A percentile compares a stretch with the other conserved stretches of the same genome.
These are phyloP conservation scores for Biancaea sappan DNA, from an alignment of 306 rosid species.

Conservation along the genomic window DNA sequence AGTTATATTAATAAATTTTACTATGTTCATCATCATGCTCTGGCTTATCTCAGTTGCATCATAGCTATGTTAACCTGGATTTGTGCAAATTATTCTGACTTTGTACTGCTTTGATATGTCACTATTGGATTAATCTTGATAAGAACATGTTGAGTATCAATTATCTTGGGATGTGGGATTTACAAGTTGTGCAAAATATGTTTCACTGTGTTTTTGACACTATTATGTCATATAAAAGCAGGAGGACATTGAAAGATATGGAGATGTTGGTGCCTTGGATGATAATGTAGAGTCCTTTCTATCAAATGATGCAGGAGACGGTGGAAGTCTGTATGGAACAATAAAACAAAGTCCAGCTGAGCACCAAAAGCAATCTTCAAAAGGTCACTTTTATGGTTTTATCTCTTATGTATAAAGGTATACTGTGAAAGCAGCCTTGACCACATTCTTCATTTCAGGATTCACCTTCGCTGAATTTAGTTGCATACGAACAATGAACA, in stretches of 20 bases:
- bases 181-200: constrained; percentile 11
- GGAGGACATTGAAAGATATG: constrained; percentile 83
- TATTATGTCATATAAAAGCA: constrained; percentile 36
- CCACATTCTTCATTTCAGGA: constrained; percentile 57
- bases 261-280: constrained; percentile 85
- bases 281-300: constrained; percentile 87
- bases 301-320: constrained; percentile 77
- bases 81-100: constrained; percentile 10
- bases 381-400: constrained; percentile 47
- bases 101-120: constrained; percentile 11
- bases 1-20: constrained; percentile 25
- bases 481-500: constrained; percentile 67
- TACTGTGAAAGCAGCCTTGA: constrained; percentile 11
- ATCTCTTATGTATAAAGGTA: constrained; percentile 7
- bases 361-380: constrained; percentile 68
- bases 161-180: constrained; percentile 18
- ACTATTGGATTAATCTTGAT: constrained; percentile 11
- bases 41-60: not conserved
- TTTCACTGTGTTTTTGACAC: not conserved
- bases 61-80: constrained; percentile 25
- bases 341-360: constrained; percentile 74
- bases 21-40: constrained; percentile 1
- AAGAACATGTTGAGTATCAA: not conserved
- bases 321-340: constrained; percentile 78
- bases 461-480: constrained; percentile 75